A percentile compares a stretch with the other conserved stretches of the same genome.
phyloP scores from a whole-genome alignment of 805 yeast species.

The Starmerella bacillaris region DNA sequence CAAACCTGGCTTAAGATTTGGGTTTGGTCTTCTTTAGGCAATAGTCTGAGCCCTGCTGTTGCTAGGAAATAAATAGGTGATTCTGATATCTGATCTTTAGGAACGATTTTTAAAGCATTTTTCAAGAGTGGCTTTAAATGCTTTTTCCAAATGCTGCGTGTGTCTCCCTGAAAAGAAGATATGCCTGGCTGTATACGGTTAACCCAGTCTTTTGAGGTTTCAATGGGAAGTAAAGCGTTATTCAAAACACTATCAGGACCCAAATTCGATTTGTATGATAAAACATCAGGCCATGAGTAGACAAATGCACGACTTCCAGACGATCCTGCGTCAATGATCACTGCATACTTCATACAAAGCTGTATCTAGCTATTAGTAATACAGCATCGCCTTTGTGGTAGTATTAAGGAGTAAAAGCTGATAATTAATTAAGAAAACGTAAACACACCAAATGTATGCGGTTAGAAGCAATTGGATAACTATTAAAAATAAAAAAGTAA shows the following conservation, averaged over 20 bases:
- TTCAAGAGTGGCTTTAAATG: constrained; percentile 51
- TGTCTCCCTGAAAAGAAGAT: constrained; percentile 42
- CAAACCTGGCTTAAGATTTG: constrained; percentile 47
- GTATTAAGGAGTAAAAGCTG: no score
- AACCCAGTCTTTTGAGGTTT: constrained; percentile 51
- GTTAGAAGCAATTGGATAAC: no score
- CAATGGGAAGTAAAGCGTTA: constrained; percentile 48
- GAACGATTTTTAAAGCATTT: constrained; percentile 56
- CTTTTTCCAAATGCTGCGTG: constrained; percentile 43
- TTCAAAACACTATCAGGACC: constrained; percentile 21
- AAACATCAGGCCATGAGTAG: constrained; percentile 56
- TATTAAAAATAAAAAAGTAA: no score
- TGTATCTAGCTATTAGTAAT: no score
- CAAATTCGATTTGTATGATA: constrained; percentile 19
- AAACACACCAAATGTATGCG: no score
- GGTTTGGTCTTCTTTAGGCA: constrained; percentile 37
- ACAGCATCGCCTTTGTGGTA: no score
- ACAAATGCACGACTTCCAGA: constrained; percentile 82
- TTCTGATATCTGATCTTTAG: constrained; percentile 35
- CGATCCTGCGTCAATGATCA: constrained; percentile 88
- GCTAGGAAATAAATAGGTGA: constrained; percentile 88
- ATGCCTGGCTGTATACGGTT: constrained; percentile 68
- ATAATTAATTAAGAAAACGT: no score
- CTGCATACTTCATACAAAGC: constrained; percentile 39
- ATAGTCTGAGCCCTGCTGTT: constrained; percentile 89